These are phyloP conservation scores for Oryza glaberrima DNA, from an alignment of 176 grass and related monocot species.

Conservation along the genomic window DNA sequence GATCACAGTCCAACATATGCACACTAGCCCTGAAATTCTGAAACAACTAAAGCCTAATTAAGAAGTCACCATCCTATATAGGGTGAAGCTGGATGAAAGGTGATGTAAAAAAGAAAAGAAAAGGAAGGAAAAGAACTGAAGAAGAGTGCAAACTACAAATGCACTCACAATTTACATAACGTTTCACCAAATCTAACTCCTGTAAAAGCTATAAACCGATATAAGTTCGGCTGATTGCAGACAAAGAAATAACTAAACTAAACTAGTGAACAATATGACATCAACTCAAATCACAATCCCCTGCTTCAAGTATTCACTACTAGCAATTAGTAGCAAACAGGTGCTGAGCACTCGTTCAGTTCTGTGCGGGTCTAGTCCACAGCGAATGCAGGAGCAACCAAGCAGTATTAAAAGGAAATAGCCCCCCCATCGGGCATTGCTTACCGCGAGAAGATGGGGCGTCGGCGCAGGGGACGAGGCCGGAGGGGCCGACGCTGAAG, in stretches of 20 bases:
- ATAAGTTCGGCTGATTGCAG: neutral
- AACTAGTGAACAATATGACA: neutral
- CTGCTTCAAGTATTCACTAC: neutral
- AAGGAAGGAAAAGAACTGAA: neutral
- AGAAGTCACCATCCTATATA: too few relatives aligned
- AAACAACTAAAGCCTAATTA: too few relatives aligned
- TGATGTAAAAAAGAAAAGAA: too few relatives aligned
- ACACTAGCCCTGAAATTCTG: too few relatives aligned
- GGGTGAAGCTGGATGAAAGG: too few relatives aligned
- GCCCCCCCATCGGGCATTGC: neutral
- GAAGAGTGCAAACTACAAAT: neutral
- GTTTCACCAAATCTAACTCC: neutral
- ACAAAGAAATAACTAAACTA: neutral
- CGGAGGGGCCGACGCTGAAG: constrained; percentile 53
- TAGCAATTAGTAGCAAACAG: neutral
- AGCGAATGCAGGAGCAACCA: neutral
- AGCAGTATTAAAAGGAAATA: too few relatives aligned
- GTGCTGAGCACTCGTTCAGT: neutral
- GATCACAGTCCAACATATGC: too few relatives aligned
- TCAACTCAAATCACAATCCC: neutral
- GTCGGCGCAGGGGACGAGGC: constrained; percentile 47
- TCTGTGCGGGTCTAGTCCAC: neutral
- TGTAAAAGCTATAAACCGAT: neutral
- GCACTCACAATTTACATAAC: neutral
- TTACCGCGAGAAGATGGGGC: constrained; percentile 27